Conservation (phyloP, 257 asterid genomes). For the Nicotiana tabacum region DNA sequence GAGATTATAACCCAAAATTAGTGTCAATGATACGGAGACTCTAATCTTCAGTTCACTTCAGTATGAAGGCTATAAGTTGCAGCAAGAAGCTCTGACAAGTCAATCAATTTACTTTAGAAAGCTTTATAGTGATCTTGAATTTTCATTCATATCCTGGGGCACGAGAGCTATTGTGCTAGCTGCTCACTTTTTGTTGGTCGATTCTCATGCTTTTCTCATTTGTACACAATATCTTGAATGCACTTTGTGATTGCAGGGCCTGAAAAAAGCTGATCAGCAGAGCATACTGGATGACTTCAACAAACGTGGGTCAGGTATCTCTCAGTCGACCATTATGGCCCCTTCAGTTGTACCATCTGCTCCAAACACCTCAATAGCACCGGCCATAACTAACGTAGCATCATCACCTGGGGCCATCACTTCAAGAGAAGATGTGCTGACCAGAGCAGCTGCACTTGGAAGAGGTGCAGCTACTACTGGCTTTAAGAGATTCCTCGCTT, state of each 20-base stretch:
- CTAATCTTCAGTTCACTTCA: neutral
- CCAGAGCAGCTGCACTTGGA: slow-evolving; percentile 97
- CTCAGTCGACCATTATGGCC: slow-evolving; percentile 41
- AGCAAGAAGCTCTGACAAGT: neutral
- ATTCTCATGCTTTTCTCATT: neutral
- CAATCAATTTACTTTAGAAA: neutral
- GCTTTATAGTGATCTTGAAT: neutral
- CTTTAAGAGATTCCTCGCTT: slow-evolving; percentile 76
- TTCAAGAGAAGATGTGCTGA: slow-evolving; percentile 80
- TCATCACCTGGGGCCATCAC: slow-evolving; percentile 55
- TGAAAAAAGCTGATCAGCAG: slow-evolving; percentile 89
- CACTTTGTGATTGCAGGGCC: slow-evolving; percentile 48
- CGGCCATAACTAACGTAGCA: slow-evolving; percentile 33
- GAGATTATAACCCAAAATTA: neutral
- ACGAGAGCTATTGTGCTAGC: neutral
- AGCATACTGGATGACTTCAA: slow-evolving; percentile 84
- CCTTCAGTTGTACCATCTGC: slow-evolving; percentile 35
- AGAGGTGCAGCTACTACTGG: slow-evolving; percentile 97
- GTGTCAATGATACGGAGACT: neutral
- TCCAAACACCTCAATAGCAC: slow-evolving; percentile 32
- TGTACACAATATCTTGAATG: neutral
- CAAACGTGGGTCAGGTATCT: slow-evolving; percentile 78
- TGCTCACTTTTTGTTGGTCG: neutral
- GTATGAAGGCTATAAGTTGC: neutral
- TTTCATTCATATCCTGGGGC: neutral